Conservation (phyloP, 2,329 filamentous ascomycete species). For the Trichoderma semiorbis region DNA sequence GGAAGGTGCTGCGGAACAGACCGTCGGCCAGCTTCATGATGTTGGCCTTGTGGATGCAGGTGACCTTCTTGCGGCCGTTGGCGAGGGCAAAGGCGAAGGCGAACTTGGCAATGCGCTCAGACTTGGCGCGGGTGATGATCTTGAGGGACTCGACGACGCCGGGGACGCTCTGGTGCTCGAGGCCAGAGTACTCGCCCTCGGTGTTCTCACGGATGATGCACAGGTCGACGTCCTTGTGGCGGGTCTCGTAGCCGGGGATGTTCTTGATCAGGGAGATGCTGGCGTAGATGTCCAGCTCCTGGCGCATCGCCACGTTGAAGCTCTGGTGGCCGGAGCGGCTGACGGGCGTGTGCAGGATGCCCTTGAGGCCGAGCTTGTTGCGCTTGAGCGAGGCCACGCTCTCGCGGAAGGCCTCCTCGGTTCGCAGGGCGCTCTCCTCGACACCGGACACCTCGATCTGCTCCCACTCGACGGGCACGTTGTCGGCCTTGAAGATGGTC, state of each 20-base stretch:
- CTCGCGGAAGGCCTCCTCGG: constrained; percentile 93
- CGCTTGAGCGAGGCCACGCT: constrained; percentile 92
- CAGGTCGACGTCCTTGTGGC: constrained; percentile 94
- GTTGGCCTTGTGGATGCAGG: constrained; percentile 99
- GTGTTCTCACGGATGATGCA: constrained; percentile 99
- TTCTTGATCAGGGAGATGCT: constrained; percentile 99
- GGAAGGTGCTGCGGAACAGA: constrained; percentile 97
- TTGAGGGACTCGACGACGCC: constrained; percentile 99
- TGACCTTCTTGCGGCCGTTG: constrained; percentile 99
- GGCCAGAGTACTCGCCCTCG: constrained; percentile 97
- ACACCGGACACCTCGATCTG: constrained; percentile 94
- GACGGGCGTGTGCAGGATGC: constrained; percentile 96
- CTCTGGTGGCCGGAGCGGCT: constrained; percentile 96
- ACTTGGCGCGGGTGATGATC: constrained; percentile 99
- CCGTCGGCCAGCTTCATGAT: constrained; percentile 99
- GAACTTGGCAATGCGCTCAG: constrained; percentile 98
- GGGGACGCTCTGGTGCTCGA: constrained; percentile 95
- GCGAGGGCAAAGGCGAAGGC: constrained; percentile 96
- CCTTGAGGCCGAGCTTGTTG: constrained; percentile 99
- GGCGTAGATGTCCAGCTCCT: constrained; percentile 99
- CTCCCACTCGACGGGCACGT: constrained; percentile 98
- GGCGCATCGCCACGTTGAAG: constrained; percentile 98
- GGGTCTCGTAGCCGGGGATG: constrained; percentile 96
- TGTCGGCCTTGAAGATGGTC: constrained; percentile 99
- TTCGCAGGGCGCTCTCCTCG: constrained; percentile 75